Evolutionary conservation across 192 early-diverging fungal genomes (phyloP).

Genomic region (Geranomyces variabilis): DNA sequence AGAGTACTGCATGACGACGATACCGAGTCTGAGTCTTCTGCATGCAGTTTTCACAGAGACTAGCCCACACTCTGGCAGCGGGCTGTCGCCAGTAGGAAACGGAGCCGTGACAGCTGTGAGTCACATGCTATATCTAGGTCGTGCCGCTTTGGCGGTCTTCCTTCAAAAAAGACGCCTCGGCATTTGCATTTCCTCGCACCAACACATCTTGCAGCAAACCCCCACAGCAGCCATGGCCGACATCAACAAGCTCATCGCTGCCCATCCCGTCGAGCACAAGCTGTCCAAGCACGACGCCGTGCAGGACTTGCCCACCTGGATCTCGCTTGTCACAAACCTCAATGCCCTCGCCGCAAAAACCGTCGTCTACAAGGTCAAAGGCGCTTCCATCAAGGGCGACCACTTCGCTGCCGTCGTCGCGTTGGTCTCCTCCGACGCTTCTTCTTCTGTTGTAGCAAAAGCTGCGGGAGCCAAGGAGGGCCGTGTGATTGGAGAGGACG

Average conservation of each 20-base stretch:
- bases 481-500: slow-evolving; percentile 27
- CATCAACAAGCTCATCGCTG: not conserved
- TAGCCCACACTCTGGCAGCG: too few relatives aligned
- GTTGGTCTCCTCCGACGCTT: not conserved
- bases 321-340: not conserved
- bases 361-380: slow-evolving; percentile 25
- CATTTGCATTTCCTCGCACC: too few relatives aligned
- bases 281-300: not conserved
- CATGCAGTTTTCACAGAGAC: too few relatives aligned
- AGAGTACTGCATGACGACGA: too few relatives aligned
- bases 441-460: slow-evolving; percentile 17
- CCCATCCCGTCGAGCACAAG: slow-evolving; percentile 5
- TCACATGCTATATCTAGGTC: too few relatives aligned
- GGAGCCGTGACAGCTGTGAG: too few relatives aligned
- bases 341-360: slow-evolving; percentile 27
- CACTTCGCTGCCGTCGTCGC: slow-evolving; percentile 14
- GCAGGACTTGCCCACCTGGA: slow-evolving; percentile 21
- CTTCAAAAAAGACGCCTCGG: too few relatives aligned
- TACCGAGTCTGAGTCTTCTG: too few relatives aligned
- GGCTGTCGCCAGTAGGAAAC: too few relatives aligned
- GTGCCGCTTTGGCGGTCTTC: too few relatives aligned
- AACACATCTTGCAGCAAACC: too few relatives aligned
- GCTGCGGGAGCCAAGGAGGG: slow-evolving; percentile 32
- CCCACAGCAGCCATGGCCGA: too few relatives aligned
- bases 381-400: slow-evolving; percentile 24